These are phyloP conservation scores for Microcera coccophila DNA, from an alignment of 2,329 filamentous ascomycete species.

Conservation along the genomic window DNA sequence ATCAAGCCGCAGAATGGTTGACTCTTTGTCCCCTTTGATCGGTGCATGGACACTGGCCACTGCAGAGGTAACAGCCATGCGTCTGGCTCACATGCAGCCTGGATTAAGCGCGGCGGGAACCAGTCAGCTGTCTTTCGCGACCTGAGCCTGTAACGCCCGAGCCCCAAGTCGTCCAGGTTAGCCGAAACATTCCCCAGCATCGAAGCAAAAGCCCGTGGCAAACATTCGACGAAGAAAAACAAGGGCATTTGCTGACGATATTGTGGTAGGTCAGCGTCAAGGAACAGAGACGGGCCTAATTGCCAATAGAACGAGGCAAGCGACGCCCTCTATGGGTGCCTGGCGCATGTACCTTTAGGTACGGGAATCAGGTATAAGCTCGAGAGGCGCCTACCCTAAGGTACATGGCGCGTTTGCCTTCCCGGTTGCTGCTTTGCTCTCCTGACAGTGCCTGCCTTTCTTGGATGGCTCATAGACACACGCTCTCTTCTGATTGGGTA, in stretches of 20 bases:
- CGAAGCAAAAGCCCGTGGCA: not conserved
- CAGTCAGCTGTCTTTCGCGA: not conserved
- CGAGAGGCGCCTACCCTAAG: too few species aligned
- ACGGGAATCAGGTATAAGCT: too few species aligned
- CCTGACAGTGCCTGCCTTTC: not conserved
- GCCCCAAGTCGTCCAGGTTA: too few species aligned
- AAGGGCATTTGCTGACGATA: not conserved
- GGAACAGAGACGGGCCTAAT: too few species aligned
- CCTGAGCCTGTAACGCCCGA: slow-evolving; percentile 2
- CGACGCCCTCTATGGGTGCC: too few species aligned
- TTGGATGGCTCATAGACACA: not conserved
- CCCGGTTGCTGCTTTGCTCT: not conserved
- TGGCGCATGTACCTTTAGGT: too few species aligned
- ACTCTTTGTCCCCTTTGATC: slow-evolving; percentile 15
- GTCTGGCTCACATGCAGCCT: slow-evolving; percentile 2
- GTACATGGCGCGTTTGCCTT: too few species aligned
- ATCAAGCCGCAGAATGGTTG: slow-evolving; percentile 10
- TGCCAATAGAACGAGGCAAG: too few species aligned
- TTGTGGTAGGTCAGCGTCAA: too few species aligned
- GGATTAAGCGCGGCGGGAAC: not conserved
- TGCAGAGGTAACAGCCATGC: slow-evolving; percentile 15
- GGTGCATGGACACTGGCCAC: too few species aligned
- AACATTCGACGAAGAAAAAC: not conserved
- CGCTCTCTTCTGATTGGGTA: slow-evolving; percentile 6
- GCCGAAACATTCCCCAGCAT: not conserved